phyloP scores from a whole-genome alignment of 108 stramenopile species.

The Skeletonema costatum region DNA sequence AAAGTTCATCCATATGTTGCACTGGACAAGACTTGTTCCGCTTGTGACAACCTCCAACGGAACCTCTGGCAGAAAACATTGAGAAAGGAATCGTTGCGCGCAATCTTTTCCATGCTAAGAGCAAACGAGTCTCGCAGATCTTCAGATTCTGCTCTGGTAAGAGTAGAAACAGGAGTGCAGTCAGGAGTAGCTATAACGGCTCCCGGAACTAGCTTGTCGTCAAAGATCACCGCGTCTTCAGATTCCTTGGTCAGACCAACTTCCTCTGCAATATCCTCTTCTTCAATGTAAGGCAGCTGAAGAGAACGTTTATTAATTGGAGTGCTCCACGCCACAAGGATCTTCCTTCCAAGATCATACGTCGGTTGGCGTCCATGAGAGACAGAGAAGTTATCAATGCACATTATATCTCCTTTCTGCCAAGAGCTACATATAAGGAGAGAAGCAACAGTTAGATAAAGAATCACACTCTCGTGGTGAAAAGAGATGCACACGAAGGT shows the following conservation, averaged over 20 bases:
- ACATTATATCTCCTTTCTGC: conserved; percentile 48
- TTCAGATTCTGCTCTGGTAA: neutral
- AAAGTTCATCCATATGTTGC: neutral
- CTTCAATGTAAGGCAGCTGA: conserved; percentile 4
- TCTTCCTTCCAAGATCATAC: conserved; percentile 31
- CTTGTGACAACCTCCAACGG: neutral
- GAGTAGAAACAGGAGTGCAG: neutral
- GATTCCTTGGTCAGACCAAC: neutral
- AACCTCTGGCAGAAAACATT: neutral
- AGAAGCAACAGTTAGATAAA: neutral
- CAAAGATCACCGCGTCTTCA: neutral
- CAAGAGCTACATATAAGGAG: neutral
- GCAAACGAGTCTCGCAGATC: conserved; percentile 1
- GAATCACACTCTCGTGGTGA: neutral
- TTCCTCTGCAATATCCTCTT: neutral
- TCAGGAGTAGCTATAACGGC: neutral
- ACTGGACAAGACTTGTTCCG: neutral
- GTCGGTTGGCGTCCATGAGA: conserved; percentile 48
- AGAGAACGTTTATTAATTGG: conserved; percentile 23
- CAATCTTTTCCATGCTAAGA: neutral
- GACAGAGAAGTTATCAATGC: conserved; percentile 49
- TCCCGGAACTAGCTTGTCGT: neutral
- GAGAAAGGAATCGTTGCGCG: neutral
- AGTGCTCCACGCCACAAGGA: conserved; percentile 40
- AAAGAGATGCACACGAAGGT: no score